Evolutionary conservation across 352 stramenopile species (phyloP).

Genomic region (Pythium insidiosum): DNA sequence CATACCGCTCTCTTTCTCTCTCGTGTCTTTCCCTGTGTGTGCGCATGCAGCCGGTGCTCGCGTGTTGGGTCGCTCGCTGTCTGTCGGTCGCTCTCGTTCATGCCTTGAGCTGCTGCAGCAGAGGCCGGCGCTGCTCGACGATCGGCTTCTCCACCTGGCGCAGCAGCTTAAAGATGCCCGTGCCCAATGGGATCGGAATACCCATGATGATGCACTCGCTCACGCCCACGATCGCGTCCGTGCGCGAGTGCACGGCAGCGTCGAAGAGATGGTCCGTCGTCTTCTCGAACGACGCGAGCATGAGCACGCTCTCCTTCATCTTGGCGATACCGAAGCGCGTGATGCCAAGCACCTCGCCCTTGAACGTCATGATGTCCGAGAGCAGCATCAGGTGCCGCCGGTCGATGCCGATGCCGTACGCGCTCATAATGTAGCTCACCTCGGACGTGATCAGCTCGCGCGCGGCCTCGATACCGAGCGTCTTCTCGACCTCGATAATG

Average conservation of each 20-base stretch:
- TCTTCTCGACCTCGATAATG: constrained; percentile 96
- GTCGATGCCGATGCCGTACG: constrained; percentile 99
- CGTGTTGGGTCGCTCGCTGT: too few relatives aligned
- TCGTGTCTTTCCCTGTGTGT: too few relatives aligned
- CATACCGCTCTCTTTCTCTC: too few relatives aligned
- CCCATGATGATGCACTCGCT: constrained; percentile 99
- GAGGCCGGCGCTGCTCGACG: constrained; percentile 51
- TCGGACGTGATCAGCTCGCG: constrained; percentile 95
- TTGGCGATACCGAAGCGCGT: constrained; percentile 99
- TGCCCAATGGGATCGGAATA: constrained; percentile 97
- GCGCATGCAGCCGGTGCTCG: too few relatives aligned
- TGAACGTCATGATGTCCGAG: constrained; percentile 99
- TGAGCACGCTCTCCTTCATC: constrained; percentile 99
- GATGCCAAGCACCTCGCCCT: constrained; percentile 86
- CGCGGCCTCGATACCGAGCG: constrained; percentile 98
- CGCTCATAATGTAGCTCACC: constrained; percentile 99
- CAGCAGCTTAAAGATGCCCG: constrained; percentile 96
- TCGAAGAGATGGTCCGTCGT: constrained; percentile 99
- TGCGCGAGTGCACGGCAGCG: constrained; percentile 96
- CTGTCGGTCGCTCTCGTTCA: too few relatives aligned
- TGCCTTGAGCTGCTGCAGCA: constrained; percentile 31
- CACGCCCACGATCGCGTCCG: constrained; percentile 98
- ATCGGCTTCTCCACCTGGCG: constrained; percentile 72
- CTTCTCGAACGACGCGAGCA: constrained; percentile 99
- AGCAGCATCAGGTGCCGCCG: constrained; percentile 98